Percentiles rank a stretch among this genome's conserved stretches.
These are phyloP conservation scores for Piper betle DNA, from an alignment of 164 flowering plant genomes.

Conservation along the genomic window DNA sequence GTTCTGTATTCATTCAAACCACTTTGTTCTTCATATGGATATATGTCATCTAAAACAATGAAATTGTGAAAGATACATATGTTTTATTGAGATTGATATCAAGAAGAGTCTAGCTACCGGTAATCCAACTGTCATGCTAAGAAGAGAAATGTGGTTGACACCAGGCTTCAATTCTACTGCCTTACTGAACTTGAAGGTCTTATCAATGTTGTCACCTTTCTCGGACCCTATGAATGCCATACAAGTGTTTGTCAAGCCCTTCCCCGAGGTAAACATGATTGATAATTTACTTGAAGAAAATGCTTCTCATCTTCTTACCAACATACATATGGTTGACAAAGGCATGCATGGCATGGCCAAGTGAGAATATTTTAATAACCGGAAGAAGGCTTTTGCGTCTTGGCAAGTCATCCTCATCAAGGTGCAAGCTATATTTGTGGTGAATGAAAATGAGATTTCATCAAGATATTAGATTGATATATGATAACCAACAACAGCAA, in stretches of 20 bases:
- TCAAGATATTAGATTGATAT: not conserved
- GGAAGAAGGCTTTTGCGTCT: slow-evolving; percentile 27
- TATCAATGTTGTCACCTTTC: slow-evolving; percentile 60
- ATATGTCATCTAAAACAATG: no score
- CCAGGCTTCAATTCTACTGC: slow-evolving; percentile 40
- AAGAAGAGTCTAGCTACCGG: not conserved
- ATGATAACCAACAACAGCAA: not conserved
- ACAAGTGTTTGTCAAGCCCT: no score
- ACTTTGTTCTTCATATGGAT: not conserved
- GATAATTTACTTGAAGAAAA: not conserved
- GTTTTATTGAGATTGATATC: no score
- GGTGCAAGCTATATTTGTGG: slow-evolving; percentile 28
- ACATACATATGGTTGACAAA: slow-evolving; percentile 62
- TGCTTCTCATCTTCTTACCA: slow-evolving; percentile 24
- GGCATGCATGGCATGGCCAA: slow-evolving; percentile 52
- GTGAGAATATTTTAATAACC: slow-evolving; percentile 46
- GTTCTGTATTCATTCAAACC: slow-evolving; percentile 13
- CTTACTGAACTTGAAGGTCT: slow-evolving; percentile 35
- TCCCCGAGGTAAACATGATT: no score
- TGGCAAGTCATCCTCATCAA: slow-evolving; percentile 41
- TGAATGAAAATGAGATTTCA: not conserved
- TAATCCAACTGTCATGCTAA: slow-evolving; percentile 49
- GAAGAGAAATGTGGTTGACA: slow-evolving; percentile 40
- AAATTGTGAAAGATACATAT: no score
- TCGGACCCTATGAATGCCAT: slow-evolving; percentile 32